Conservation (phyloP, 495 filamentous ascomycete species). For the Hypoxylon rickii region DNA sequence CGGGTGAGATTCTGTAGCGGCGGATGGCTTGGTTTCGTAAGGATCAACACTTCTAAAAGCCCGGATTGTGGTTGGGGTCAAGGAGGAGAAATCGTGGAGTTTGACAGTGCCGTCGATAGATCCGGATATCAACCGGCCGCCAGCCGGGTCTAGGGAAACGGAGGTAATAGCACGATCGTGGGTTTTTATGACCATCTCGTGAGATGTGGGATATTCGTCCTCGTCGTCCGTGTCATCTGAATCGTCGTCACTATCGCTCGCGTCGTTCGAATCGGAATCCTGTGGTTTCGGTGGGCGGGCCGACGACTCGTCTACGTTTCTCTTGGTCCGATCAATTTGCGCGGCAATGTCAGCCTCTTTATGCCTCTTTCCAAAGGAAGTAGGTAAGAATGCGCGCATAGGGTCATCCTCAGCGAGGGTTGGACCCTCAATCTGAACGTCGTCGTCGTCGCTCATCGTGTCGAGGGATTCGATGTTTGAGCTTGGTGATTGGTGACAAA, state of each 20-base stretch:
- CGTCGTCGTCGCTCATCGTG: constrained; percentile 64
- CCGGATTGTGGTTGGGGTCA: constrained; percentile 91
- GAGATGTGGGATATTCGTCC: constrained; percentile 91
- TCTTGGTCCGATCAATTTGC: constrained; percentile 78
- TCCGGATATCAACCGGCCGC: constrained; percentile 81
- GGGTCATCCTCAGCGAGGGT: constrained; percentile 66
- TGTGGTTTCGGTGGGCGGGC: constrained; percentile 22
- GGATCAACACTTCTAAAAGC: constrained; percentile 94
- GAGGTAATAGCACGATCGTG: constrained; percentile 89
- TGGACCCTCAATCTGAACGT: constrained; percentile 58
- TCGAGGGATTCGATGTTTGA: background rate
- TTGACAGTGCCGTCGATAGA: constrained; percentile 91
- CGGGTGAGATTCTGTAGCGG: constrained; percentile 78
- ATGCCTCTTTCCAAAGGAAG: constrained; percentile 83
- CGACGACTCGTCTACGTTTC: constrained; percentile 46
- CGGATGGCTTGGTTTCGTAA: constrained; percentile 70
- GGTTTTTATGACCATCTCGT: constrained; percentile 88
- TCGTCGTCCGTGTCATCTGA: constrained; percentile 70
- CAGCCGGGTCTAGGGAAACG: constrained; percentile 80
- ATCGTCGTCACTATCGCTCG: constrained; percentile 56
- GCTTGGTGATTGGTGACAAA: too few relatives aligned
- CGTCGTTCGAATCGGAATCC: constrained; percentile 45
- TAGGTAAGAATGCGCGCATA: constrained; percentile 79
- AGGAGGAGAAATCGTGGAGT: constrained; percentile 91
- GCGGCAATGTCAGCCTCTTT: constrained; percentile 72